These are phyloP conservation scores for Trichomonascus vanleenenianus DNA, from an alignment of 805 yeast species.

Conservation along the genomic window DNA sequence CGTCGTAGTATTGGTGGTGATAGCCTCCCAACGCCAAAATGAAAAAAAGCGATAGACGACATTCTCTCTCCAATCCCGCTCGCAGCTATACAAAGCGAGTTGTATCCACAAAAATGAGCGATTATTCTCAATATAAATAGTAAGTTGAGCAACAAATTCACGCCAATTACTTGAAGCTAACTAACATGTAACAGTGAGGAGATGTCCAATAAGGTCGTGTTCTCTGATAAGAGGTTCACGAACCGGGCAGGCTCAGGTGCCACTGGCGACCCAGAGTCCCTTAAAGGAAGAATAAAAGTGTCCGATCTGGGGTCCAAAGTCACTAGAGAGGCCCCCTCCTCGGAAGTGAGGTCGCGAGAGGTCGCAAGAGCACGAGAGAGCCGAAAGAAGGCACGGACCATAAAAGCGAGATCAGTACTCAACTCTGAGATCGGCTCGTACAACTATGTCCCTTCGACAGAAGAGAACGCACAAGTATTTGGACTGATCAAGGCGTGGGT, in stretches of 20 bases:
- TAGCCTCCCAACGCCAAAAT: not conserved
- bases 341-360: no score
- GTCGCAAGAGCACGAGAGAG: conserved; percentile 3
- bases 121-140: conserved; percentile 16
- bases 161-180: not conserved
- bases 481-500: conserved; percentile 57
- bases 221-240: conserved; percentile 47
- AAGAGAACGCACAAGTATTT: conserved; percentile 43
- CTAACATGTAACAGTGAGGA: conserved; percentile 17
- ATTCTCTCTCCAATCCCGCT: not conserved
- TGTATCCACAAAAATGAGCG: conserved; percentile 4
- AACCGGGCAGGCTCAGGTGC: conserved; percentile 37
- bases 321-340: conserved; percentile 9
- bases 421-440: conserved; percentile 37
- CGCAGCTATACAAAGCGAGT: not conserved
- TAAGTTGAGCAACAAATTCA: conserved; percentile 6
- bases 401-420: not conserved
- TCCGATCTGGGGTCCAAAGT: conserved; percentile 59
- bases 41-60: not conserved
- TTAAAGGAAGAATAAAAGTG: conserved; percentile 59
- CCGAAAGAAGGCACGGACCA: conserved; percentile 2
- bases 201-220: conserved; percentile 66
- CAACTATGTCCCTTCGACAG: conserved; percentile 56
- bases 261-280: conserved; percentile 59
- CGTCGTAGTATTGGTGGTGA: no score